Percentiles rank a stretch among this genome's conserved stretches.
phyloP scores from a whole-genome alignment of 2,329 filamentous ascomycete species.

The Aspergillus amoenus region DNA sequence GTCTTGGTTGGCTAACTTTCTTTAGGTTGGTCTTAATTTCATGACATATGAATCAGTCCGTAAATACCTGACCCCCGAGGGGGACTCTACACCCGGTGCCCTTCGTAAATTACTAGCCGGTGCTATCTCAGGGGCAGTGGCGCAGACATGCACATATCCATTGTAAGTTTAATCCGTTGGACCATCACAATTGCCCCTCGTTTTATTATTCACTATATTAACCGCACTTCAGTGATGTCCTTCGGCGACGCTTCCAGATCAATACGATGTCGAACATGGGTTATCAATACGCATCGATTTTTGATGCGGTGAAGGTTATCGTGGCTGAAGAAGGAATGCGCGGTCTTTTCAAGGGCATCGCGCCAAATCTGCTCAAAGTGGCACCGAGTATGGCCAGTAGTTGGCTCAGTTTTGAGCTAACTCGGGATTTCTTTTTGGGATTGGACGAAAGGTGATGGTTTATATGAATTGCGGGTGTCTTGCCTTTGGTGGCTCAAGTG shows the following conservation, averaged over 20 bases:
- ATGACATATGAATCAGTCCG: slow-evolving; percentile 95
- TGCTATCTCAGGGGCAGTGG: slow-evolving; percentile 91
- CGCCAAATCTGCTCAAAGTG: slow-evolving; percentile 93
- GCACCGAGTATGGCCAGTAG: slow-evolving; percentile 98
- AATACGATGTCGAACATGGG: slow-evolving; percentile 99
- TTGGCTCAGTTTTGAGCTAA: slow-evolving; percentile 96
- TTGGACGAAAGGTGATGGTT: slow-evolving; percentile 40
- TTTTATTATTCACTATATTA: slow-evolving; percentile 2
- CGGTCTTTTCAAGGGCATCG: slow-evolving; percentile 93
- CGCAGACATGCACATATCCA: slow-evolving; percentile 96
- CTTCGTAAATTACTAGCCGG: slow-evolving; percentile 82
- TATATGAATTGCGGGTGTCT: neutral
- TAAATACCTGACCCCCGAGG: slow-evolving; percentile 79
- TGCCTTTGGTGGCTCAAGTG: neutral
- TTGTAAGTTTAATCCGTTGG: slow-evolving; percentile 65
- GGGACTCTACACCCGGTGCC: slow-evolving; percentile 77
- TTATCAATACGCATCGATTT: slow-evolving; percentile 86
- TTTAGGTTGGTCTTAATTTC: slow-evolving; percentile 88
- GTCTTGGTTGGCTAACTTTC: slow-evolving; percentile 20
- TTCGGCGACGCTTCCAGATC: slow-evolving; percentile 93
- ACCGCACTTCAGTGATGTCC: slow-evolving; percentile 66
- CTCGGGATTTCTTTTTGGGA: slow-evolving; percentile 76
- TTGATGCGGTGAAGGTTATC: slow-evolving; percentile 80
- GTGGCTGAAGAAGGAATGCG: slow-evolving; percentile 76
- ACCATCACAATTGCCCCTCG: neutral